These are phyloP conservation scores for Mycena galericulata DNA, from an alignment of 768 basidiomycete genomes.

Conservation along the genomic window DNA sequence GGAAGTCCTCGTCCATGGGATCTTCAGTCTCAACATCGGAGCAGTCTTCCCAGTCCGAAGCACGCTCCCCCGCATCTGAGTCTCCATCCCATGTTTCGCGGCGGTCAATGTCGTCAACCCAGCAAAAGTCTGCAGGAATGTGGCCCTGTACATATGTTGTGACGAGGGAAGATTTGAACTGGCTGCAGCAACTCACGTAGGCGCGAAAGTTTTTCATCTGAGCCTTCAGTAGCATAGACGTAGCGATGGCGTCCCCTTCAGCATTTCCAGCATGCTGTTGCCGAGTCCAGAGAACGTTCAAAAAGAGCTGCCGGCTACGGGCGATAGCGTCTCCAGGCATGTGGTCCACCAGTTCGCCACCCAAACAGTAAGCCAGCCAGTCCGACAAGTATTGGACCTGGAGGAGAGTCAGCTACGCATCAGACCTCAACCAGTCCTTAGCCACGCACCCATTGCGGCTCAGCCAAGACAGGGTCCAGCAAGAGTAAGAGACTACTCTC, in stretches of 20 bases:
- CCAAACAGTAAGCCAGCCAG: no score
- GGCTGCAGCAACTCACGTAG: neutral
- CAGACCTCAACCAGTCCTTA: no score
- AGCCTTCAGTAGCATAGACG: neutral
- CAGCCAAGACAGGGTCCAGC: no score
- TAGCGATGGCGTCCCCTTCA: neutral
- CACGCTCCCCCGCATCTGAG: neutral
- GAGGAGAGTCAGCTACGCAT: no score
- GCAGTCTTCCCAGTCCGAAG: constrained; percentile 1
- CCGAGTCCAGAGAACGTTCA: neutral
- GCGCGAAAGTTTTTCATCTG: neutral
- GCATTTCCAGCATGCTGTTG: neutral
- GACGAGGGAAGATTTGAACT: neutral
- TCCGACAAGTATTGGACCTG: no score
- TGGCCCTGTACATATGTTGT: no score
- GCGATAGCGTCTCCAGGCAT: no score
- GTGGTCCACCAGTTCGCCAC: no score
- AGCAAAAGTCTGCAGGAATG: neutral
- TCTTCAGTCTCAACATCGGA: neutral
- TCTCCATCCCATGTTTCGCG: neutral
- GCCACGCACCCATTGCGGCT: no score
- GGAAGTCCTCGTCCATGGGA: neutral
- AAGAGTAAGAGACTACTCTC: no score
- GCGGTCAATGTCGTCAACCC: neutral
- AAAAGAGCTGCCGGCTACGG: neutral